A percentile compares a stretch with the other conserved stretches of the same genome.
Evolutionary conservation across 768 basidiomycete species (phyloP).

Genomic region (Termitomyces eurrhizus): DNA sequence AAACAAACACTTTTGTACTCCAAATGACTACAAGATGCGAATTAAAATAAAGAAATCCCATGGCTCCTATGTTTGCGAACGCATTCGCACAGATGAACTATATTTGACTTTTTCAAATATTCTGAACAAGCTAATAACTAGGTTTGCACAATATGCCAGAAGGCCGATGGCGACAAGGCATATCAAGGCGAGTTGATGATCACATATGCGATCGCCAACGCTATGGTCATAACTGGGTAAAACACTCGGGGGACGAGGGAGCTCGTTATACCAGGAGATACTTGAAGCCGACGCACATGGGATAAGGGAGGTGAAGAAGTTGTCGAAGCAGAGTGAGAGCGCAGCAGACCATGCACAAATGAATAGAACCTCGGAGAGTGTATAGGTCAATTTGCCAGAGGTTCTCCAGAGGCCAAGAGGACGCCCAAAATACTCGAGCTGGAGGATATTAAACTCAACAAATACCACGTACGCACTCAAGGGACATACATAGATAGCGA

Average conservation of each 20-base stretch:
- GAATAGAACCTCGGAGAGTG: slow-evolving; percentile 83
- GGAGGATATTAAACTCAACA: slow-evolving; percentile 14
- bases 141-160: slow-evolving; percentile 77
- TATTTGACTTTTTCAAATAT: slow-evolving; percentile 91
- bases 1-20: not conserved
- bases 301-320: slow-evolving; percentile 84
- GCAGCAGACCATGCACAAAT: slow-evolving; percentile 94
- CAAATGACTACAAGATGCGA: not conserved
- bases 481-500: slow-evolving; percentile 73
- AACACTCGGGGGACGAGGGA: slow-evolving; percentile 48
- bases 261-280: slow-evolving; percentile 71
- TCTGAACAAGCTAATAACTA: slow-evolving; percentile 80
- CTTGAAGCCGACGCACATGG: slow-evolving; percentile 62
- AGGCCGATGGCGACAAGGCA: slow-evolving; percentile 75
- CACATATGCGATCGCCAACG: slow-evolving; percentile 61
- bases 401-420: slow-evolving; percentile 92
- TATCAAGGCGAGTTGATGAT: slow-evolving; percentile 73
- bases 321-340: slow-evolving; percentile 85
- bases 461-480: not conserved
- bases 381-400: slow-evolving; percentile 81
- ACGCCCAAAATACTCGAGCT: slow-evolving; percentile 92
- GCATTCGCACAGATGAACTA: slow-evolving; percentile 36
- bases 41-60: not conserved
- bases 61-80: slow-evolving; percentile 4
- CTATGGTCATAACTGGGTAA: slow-evolving; percentile 39